phyloP scores from a whole-genome alignment of 164 flowering plant species.

The Umbilicus rupestris region DNA sequence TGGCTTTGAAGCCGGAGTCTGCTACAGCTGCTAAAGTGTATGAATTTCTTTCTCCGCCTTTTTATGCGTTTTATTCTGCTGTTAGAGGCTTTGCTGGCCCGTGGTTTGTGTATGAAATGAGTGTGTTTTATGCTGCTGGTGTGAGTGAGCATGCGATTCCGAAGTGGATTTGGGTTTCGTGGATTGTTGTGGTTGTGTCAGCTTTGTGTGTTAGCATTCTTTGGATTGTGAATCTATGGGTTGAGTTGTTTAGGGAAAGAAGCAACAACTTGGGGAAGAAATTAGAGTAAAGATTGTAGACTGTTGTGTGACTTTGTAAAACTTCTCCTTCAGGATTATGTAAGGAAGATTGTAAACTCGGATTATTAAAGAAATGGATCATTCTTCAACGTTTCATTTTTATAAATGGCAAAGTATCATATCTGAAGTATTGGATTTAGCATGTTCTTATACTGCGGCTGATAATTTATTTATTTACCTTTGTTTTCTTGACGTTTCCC shows the following conservation, averaged over 20 bases:
- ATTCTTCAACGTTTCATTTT: background rate
- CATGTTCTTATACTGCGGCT: background rate
- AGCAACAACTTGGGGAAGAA: constrained; percentile 27
- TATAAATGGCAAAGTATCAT: background rate
- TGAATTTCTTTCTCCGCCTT: constrained; percentile 47
- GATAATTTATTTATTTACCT: background rate
- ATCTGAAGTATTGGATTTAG: background rate
- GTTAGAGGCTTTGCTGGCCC: constrained; percentile 75
- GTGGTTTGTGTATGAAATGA: constrained; percentile 52
- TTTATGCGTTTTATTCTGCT: constrained; percentile 51
- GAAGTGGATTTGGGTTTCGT: constrained; percentile 62
- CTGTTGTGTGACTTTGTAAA: background rate
- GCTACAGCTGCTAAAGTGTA: constrained; percentile 37
- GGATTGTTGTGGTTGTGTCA: constrained; percentile 49
- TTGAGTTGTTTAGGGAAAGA: constrained; percentile 48
- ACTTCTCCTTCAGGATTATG: background rate
- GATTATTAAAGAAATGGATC: background rate
- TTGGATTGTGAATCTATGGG: constrained; percentile 78
- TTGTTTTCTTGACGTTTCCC: no score
- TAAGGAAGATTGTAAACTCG: no score
- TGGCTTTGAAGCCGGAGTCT: constrained; percentile 29
- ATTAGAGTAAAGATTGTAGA: constrained; percentile 18
- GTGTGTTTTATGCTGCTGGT: constrained; percentile 42
- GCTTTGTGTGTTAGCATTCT: constrained; percentile 61
- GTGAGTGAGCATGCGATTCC: constrained; percentile 49